These are phyloP conservation scores for Kurtzmaniella natalensis DNA, from an alignment of 1,139 yeast genomes.

Conservation along the genomic window DNA sequence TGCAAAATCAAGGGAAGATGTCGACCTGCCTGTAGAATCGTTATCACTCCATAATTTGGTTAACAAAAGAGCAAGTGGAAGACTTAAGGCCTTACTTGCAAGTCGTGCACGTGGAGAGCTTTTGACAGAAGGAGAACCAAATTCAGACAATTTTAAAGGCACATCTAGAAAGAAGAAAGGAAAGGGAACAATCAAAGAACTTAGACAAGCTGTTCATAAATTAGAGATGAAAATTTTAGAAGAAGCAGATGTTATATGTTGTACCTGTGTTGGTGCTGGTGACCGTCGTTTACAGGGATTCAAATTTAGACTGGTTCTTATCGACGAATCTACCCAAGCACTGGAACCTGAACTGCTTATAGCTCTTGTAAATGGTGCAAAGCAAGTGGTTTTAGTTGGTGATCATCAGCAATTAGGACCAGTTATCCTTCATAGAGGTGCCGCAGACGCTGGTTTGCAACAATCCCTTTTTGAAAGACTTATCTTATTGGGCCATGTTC, in stretches of 20 bases:
- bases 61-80: constrained; percentile 44
- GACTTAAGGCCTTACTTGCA: constrained; percentile 53
- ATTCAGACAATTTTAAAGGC: constrained; percentile 34
- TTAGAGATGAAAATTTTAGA: constrained; percentile 21
- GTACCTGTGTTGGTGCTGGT: constrained; percentile 93
- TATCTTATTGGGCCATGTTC: constrained; percentile 79
- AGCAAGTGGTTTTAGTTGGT: constrained; percentile 86
- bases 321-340: constrained; percentile 93
- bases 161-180: constrained; percentile 8
- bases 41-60: constrained; percentile 52
- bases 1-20: constrained; percentile 78
- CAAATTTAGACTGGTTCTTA: constrained; percentile 70
- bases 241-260: constrained; percentile 76
- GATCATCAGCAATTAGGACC: constrained; percentile 97
- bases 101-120: constrained; percentile 72
- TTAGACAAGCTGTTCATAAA: neutral
- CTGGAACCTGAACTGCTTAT: constrained; percentile 89
- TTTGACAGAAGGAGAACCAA: constrained; percentile 33
- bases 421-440: constrained; percentile 72
- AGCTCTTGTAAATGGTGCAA: constrained; percentile 85
- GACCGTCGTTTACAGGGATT: constrained; percentile 54
- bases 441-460: constrained; percentile 79
- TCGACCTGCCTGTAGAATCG: constrained; percentile 56
- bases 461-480: constrained; percentile 86
- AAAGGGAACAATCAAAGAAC: neutral